Evolutionary conservation across 352 stramenopile genomes (phyloP).

Genomic region (Pythium sukuiense): DNA sequence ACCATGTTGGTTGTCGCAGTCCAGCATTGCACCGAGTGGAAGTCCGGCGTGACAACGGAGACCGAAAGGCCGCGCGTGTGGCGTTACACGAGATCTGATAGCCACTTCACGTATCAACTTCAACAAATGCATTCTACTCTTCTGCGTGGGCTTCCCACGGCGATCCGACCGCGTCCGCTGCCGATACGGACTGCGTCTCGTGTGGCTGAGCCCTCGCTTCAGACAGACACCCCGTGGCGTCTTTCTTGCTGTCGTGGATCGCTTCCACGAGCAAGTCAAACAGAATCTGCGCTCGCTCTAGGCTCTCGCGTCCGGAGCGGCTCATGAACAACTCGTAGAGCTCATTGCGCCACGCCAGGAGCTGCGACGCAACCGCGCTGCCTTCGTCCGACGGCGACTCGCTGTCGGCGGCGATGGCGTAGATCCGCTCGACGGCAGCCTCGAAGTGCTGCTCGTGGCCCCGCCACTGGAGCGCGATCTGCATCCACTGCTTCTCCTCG

Average conservation of each 20-base stretch:
- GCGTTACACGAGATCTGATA: constrained; percentile 2
- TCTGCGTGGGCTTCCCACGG: constrained; percentile 9
- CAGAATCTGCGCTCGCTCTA: constrained; percentile 32
- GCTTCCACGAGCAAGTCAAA: constrained; percentile 12
- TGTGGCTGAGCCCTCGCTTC: not conserved
- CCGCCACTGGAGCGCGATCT: constrained; percentile 58
- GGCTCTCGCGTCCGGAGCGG: constrained; percentile 27
- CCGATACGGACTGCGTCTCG: not conserved
- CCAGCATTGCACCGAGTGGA: not conserved
- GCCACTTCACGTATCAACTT: not conserved
- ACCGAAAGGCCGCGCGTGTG: not conserved
- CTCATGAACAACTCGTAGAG: constrained; percentile 51
- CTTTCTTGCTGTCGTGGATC: not conserved
- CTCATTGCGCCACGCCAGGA: constrained; percentile 55
- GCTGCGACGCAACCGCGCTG: constrained; percentile 30
- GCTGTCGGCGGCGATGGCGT: constrained; percentile 20
- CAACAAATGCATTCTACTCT: constrained; percentile 3
- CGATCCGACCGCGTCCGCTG: constrained; percentile 7
- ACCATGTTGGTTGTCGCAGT: constrained; percentile 9
- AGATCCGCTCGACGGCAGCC: constrained; percentile 45
- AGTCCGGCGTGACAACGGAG: not conserved
- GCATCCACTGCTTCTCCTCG: constrained; percentile 47
- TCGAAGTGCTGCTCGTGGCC: constrained; percentile 54
- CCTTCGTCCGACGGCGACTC: not conserved
- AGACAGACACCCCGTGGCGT: not conserved